Base-by-base conservation (phyloP, 257 asterid species). In the Orobanche coerulescens region DNA sequence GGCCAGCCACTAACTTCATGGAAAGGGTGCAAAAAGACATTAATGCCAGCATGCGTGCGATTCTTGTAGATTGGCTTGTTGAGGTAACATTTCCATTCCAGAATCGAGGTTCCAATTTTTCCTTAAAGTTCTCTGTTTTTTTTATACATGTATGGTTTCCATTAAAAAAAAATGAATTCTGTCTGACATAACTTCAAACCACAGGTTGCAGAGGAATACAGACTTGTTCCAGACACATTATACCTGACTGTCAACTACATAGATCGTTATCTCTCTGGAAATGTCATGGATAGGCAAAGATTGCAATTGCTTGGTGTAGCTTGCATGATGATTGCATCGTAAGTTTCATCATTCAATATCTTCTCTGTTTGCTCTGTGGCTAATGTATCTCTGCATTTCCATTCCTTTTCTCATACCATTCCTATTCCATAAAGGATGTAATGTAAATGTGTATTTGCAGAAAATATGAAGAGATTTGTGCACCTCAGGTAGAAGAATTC, bases 291-390 rank as follows among this genome's bases (percentile, higher is more conserved):
- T 69, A 74, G 95, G 65, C 95, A 88, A 67, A 66, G 90, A 66
- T 59, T 92, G 76, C 95, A 86, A 44, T 71, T 88, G 74, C 95
- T 92, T 58, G 97, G 97, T 47, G 95, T 89, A 15, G 85, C 95
- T 75, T 88, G 95, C 81, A 88, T 92, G 98, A 88, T 92, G 97
- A 86, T 92, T 49, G 98, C 98, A 40, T 78, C 97, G 97, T 92
- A 92, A 78, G 97, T 33, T 58, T 47, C 51, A 37, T 36, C 24
- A 18, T 37, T 20, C 46, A n/a, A 26, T 8, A 14, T 47, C 18
- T 62, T 10, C 14, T 23, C 8, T 16, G 6, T 10, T 43, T 16
- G 6, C 40, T 34, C 15, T 31, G 28, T 37, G 3, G 43, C 25
- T 4, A 6, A 13, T 5, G 43, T 5, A n/a, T 33, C 53, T 47